These are phyloP conservation scores for Ustilago trichophora DNA, from an alignment of 1,284 basidiomycete species.

Conservation along the genomic window DNA sequence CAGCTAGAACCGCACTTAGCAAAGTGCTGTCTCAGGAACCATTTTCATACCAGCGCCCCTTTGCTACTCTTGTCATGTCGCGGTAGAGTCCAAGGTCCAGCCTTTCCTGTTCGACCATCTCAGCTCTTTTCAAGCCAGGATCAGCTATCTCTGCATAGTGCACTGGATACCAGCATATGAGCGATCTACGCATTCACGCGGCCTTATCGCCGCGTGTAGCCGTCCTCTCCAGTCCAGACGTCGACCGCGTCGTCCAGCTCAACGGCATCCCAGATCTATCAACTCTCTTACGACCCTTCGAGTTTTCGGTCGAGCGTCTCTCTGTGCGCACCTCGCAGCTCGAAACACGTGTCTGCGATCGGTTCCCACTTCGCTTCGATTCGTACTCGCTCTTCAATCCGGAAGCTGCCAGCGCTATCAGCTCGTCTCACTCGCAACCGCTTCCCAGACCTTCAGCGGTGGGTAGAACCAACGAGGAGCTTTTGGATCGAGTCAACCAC, in stretches of 20 bases:
- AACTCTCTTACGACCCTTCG: conserved; percentile 58
- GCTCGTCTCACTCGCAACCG: conserved; percentile 5
- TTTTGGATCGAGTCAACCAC: conserved; percentile 47
- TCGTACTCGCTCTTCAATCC: conserved; percentile 45
- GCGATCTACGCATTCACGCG: conserved; percentile 49
- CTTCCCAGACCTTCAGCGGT: conserved; percentile 16
- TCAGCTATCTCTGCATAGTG: too few species aligned
- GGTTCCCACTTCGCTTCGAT: conserved; percentile 61
- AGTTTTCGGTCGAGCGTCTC: conserved; percentile 44
- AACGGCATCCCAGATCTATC: conserved; percentile 54
- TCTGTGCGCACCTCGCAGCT: conserved; percentile 62
- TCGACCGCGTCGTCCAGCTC: conserved; percentile 36
- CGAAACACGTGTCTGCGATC: conserved; percentile 46
- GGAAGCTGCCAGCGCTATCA: conserved; percentile 9
- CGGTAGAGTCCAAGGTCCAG: neutral
- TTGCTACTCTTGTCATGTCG: neutral
- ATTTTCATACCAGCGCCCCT: too few species aligned
- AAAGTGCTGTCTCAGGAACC: too few species aligned
- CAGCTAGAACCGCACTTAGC: too few species aligned
- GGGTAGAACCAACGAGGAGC: conserved; percentile 22
- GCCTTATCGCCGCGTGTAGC: conserved; percentile 60
- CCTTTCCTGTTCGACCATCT: neutral
- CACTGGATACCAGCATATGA: too few species aligned
- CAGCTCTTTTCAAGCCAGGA: too few species aligned
- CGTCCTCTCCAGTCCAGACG: conserved; percentile 57